Conservation (phyloP, 2,329 filamentous ascomycete species). For the Purpureocillium takamizusanense region DNA sequence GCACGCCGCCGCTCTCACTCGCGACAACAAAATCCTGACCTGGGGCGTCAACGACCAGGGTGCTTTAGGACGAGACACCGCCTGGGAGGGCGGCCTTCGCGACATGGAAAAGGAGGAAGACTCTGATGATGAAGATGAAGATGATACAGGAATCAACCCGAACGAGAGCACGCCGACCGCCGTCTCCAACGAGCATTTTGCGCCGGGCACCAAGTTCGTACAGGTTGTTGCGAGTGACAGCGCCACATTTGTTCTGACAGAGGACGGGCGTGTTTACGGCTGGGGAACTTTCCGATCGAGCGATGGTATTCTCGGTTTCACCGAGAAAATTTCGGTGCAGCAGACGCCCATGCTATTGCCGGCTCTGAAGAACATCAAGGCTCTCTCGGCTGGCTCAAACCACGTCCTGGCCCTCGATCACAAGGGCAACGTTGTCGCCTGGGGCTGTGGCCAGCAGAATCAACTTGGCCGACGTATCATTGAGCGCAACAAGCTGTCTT, state of each 20-base stretch:
- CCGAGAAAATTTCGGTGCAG: conserved; percentile 40
- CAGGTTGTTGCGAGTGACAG: conserved; percentile 67
- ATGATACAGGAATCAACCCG: conserved; percentile 61
- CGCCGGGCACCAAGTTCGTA: conserved; percentile 48
- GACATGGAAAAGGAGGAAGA: conserved; percentile 45
- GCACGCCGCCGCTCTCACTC: conserved; percentile 69
- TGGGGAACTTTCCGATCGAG: conserved; percentile 72
- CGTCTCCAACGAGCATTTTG: conserved; percentile 50
- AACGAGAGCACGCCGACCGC: conserved; percentile 57
- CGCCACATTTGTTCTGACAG: conserved; percentile 66
- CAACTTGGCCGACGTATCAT: conserved; percentile 52
- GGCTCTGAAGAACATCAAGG: conserved; percentile 55
- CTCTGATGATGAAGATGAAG: conserved; percentile 48
- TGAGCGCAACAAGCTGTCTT: conserved; percentile 52
- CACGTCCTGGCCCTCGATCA: conserved; percentile 60
- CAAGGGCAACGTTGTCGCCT: conserved; percentile 57
- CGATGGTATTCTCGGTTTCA: conserved; percentile 58
- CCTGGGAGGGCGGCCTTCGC: conserved; percentile 54
- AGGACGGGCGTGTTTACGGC: conserved; percentile 67
- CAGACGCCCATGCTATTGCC: conserved; percentile 44
- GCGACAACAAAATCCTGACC: conserved; percentile 72
- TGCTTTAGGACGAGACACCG: conserved; percentile 67
- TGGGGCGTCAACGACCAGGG: conserved; percentile 87
- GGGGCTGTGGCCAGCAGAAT: conserved; percentile 64
- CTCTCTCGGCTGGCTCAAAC: conserved; percentile 59